phyloP scores from a whole-genome alignment of 2,329 filamentous ascomycete genomes.

The Neoscytalidium dimidiatum region DNA sequence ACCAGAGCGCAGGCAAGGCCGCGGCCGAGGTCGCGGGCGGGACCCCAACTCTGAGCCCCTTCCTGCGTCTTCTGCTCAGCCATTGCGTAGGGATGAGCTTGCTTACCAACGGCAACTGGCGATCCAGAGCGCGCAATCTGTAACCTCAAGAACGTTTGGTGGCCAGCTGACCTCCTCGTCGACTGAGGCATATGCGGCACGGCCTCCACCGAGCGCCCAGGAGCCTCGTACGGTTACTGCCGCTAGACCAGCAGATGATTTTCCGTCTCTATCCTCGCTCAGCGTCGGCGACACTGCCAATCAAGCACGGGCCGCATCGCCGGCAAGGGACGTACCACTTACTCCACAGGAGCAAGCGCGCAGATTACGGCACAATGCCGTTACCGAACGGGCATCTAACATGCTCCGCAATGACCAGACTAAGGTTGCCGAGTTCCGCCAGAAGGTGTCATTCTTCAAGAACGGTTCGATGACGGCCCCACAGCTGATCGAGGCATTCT shows the following conservation, averaged over 20 bases:
- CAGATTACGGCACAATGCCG: constrained; percentile 75
- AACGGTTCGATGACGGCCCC: constrained; percentile 68
- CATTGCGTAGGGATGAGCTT: constrained; percentile 80
- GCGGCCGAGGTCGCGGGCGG: constrained; percentile 66
- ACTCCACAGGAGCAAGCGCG: constrained; percentile 80
- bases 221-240: constrained; percentile 43
- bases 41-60: constrained; percentile 85
- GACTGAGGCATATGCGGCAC: constrained; percentile 45
- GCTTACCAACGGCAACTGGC: constrained; percentile 92
- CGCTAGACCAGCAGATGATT: constrained; percentile 32
- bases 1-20: constrained; percentile 51
- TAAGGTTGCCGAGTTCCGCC: constrained; percentile 78
- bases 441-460: constrained; percentile 76
- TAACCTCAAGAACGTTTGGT: constrained; percentile 79
- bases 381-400: constrained; percentile 81
- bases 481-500: constrained; percentile 83
- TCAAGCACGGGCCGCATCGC: constrained; percentile 23
- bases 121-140: constrained; percentile 82
- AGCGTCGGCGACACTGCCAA: constrained; percentile 7
- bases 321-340: constrained; percentile 51
- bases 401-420: constrained; percentile 74
- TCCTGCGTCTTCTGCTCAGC: constrained; percentile 74
- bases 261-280: constrained; percentile 16
- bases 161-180: constrained; percentile 67
- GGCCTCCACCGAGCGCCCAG: constrained; percentile 44